Evolutionary conservation across 805 yeast genomes (phyloP).

Genomic region (Yarrowia yakushimensis): DNA sequence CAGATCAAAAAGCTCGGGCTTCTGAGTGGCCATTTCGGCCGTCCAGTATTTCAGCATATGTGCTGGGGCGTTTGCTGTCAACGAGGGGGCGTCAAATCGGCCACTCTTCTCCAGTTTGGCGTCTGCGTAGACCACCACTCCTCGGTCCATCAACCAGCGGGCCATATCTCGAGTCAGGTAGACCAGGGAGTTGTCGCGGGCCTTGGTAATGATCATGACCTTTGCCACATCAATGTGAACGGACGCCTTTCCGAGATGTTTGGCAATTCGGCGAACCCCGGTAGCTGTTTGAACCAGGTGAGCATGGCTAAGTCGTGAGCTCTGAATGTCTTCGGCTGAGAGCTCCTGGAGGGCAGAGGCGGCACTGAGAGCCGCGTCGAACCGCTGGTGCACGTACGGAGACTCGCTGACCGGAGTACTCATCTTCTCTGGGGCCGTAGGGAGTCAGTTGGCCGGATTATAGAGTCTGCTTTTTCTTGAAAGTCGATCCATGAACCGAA

Average conservation of each 20-base stretch:
- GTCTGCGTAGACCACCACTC: constrained; percentile 66
- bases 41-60: constrained; percentile 62
- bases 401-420: constrained; percentile 21
- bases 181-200: constrained; percentile 74
- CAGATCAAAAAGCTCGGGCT: constrained; percentile 58
- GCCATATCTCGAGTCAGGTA: constrained; percentile 74
- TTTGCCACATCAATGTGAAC: constrained; percentile 64
- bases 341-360: constrained; percentile 24
- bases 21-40: constrained; percentile 46
- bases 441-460: not conserved
- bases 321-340: constrained; percentile 22
- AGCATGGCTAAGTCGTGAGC: constrained; percentile 24
- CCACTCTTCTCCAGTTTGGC: constrained; percentile 56
- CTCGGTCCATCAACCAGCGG: constrained; percentile 61
- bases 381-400: constrained; percentile 24
- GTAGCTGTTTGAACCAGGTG: constrained; percentile 34
- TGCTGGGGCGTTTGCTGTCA: constrained; percentile 28
- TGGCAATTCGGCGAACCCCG: constrained; percentile 35
- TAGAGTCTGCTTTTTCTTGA: constrained; percentile 10
- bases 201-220: constrained; percentile 83
- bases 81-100: constrained; percentile 51
- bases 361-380: constrained; percentile 22
- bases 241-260: constrained; percentile 33
- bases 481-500: constrained; percentile 25
- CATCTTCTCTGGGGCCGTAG: constrained; percentile 8